Evolutionary conservation across 2,329 filamentous ascomycete genomes (phyloP), one percentile per base, ranked within the genome.

Genomic region (Botryotinia narcissicola): DNA sequence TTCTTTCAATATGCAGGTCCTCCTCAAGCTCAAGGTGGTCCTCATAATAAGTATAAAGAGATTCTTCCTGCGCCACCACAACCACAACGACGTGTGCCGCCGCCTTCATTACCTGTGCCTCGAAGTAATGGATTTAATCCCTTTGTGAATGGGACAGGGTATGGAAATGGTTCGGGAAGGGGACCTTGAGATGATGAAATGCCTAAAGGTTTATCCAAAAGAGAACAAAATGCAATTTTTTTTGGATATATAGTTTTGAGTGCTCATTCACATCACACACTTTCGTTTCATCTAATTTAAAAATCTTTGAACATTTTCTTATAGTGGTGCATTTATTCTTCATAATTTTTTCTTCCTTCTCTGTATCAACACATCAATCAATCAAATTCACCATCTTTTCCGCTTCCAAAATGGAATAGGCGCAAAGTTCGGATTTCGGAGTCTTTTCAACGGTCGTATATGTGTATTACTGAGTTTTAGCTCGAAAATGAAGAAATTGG

Each of bases 1-100:
- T 70, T 70, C 40, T 62, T 70, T 62, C 68, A 70, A 44, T 70
- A 70, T 48, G 42, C 51, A 5, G 68, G 51, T n/a, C 68, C 68
- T 4, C 54, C 68, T 2, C 68, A 70, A 10, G 40, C 22, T n/a
- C 64, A 54, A 57, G 68, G 68, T 37, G 51, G 37, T 29, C 8
- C 51, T 35, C 57, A 59, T 62, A 62, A 62, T 44, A 70, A 59
- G 1, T 70, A 70, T 22, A 70, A 70, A 29, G 68, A 70, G 8
- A 70, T 70, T 62, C 68, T 70, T 7, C 68, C 68, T 18, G 68
- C 68, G 4, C 68, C 68, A 8, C 68, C 68, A 37, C 68, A 48
- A 37, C 68, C 68, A 48, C 68, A 48, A 20, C 25, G 57, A 35
- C 59, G 42, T 8, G 40, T 32, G 25, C 68, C 35, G 20, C n/a